Base-by-base conservation (phyloP, 768 basidiomycete genomes). In the Boletus bicolor region DNA sequence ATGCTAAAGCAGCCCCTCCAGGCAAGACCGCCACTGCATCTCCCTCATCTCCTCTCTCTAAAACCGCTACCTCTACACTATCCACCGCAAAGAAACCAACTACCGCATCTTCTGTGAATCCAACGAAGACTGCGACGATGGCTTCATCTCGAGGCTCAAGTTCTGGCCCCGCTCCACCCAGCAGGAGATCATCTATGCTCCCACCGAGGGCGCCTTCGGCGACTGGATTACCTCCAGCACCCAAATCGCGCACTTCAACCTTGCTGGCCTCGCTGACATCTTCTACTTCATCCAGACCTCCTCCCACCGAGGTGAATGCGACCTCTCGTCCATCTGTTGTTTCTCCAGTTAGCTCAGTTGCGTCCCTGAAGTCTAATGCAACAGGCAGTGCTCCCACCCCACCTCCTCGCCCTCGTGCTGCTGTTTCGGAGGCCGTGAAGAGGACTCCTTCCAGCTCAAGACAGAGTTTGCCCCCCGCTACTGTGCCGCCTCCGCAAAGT, bases 401-500 rank as follows among this genome's bases (percentile, higher is more conserved):
- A 10, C 48, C 51, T 11, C 51, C 77, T 45, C 81, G 84, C 19
- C 85, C 89, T 54, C 84, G 87, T 59, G 83, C 87, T 24, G 78
- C 83, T 15, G 77, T 90, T 39, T 83, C 88, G 15, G 89, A 88
- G 26, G 81, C 80, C 28, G 78, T 81, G 36, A 85, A 77, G 72
- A 82, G 81, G 62, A 68, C 81, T 7, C 71, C 72, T 36, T 60
- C 74, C 26, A 70, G 73, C 26, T 73, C 80, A 24, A 75, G 77
- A 35, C 73, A 75, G 54, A 82, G 73, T 63, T 55, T 80, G 37
- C 63, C 74, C 12, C 63, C 60, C 17, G 47, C 51, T 21, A 44
- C 57, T 19, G 57, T 32, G 17, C 62, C 72, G 21, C 63, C 68
- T n/a, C 47, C 67, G 8, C 65, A 74, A 14, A 53, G 80, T 28